Evolutionary conservation across 2,329 filamentous ascomycete species (phyloP).

Genomic region (Apiospora pterosperma): DNA sequence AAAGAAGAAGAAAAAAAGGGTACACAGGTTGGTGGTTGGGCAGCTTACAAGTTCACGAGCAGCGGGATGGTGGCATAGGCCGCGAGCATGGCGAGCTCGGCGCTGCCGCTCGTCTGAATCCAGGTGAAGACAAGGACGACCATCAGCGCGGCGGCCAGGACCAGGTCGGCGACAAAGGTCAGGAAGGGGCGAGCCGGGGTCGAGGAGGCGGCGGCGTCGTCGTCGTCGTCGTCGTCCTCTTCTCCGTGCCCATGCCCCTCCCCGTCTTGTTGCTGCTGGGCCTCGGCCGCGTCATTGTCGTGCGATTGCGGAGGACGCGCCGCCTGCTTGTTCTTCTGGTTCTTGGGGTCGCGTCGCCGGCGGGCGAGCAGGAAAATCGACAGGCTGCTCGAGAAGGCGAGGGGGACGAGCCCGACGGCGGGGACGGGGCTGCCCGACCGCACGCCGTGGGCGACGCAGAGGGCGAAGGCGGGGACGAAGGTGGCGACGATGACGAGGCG

Average conservation of each 20-base stretch:
- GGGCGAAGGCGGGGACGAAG: constrained; percentile 36
- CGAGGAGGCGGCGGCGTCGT: background rate
- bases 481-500: constrained; percentile 32
- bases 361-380: constrained; percentile 22
- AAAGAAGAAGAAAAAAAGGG: too few relatives aligned
- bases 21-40: background rate
- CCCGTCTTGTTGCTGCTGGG: background rate
- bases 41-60: constrained; percentile 36
- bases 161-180: constrained; percentile 33
- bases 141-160: constrained; percentile 34
- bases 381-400: constrained; percentile 30
- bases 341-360: background rate
- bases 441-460: constrained; percentile 35
- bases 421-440: constrained; percentile 31
- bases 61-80: constrained; percentile 40
- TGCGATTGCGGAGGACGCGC: constrained; percentile 9
- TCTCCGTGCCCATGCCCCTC: background rate
- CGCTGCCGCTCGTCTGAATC: constrained; percentile 23
- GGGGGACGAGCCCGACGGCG: constrained; percentile 36
- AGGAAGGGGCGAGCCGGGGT: constrained; percentile 27
- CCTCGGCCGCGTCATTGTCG: constrained; percentile 1
- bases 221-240: background rate
- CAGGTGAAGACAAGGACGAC: constrained; percentile 39
- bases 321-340: background rate
- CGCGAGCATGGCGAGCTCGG: constrained; percentile 36